phyloP scores from a whole-genome alignment of 192 early-diverging fungal genomes.

The Entomortierella chlamydospora region DNA sequence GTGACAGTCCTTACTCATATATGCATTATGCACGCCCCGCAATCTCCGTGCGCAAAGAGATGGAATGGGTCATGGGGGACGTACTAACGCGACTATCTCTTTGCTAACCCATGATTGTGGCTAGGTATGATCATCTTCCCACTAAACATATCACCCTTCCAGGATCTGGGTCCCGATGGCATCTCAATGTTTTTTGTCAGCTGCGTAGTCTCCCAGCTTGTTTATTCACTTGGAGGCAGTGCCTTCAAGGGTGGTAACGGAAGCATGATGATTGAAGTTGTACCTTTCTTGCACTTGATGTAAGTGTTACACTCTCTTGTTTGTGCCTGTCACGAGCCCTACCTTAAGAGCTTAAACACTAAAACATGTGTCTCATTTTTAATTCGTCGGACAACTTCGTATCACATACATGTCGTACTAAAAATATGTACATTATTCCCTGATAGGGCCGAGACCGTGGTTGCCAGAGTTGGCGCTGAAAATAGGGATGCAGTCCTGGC shows the following conservation, averaged over 20 bases:
- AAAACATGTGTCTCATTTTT: slow-evolving; percentile 34
- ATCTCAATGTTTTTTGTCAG: slow-evolving; percentile 96
- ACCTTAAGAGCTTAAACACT: slow-evolving; percentile 2
- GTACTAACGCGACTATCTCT: neutral
- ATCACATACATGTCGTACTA: neutral
- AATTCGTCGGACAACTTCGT: slow-evolving; percentile 1
- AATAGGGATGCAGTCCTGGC: slow-evolving; percentile 80
- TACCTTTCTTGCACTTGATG: slow-evolving; percentile 91
- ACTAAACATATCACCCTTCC: slow-evolving; percentile 74
- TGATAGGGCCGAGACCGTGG: slow-evolving; percentile 71
- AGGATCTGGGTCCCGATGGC: slow-evolving; percentile 81
- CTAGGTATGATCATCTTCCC: slow-evolving; percentile 92
- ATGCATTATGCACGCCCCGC: no score
- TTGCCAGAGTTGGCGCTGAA: slow-evolving; percentile 65
- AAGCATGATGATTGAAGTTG: slow-evolving; percentile 88
- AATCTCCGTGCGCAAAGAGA: neutral
- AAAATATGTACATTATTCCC: neutral
- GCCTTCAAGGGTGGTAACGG: slow-evolving; percentile 93
- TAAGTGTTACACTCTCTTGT: slow-evolving; percentile 24
- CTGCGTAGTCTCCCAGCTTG: slow-evolving; percentile 74
- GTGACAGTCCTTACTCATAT: neutral
- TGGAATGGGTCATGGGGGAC: neutral
- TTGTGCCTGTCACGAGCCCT: neutral
- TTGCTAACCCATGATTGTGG: neutral
- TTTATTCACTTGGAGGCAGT: slow-evolving; percentile 85